A percentile compares a stretch with the other conserved stretches of the same genome.
phyloP scores from a whole-genome alignment of 441 rosid genomes.

The Populus hybrid region DNA sequence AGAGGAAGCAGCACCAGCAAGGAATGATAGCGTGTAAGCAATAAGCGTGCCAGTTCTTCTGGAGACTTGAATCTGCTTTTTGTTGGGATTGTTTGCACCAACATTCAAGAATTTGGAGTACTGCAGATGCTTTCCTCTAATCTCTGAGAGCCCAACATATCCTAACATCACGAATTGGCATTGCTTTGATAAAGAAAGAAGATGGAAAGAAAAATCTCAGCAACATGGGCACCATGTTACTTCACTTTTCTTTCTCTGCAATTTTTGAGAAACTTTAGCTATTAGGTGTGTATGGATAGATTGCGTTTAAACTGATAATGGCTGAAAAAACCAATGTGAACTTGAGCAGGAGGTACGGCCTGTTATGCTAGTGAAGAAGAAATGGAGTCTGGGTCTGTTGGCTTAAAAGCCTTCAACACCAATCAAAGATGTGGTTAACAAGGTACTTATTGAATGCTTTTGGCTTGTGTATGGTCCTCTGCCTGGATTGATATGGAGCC shows the following conservation, averaged over 20 bases:
- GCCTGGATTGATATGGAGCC: too few relatives aligned
- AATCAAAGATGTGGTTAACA: too few relatives aligned
- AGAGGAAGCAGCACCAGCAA: conserved; percentile 48
- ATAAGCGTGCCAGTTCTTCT: conserved; percentile 59
- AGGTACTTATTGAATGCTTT: too few relatives aligned
- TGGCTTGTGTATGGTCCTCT: too few relatives aligned
- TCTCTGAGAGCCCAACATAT: conserved; percentile 45
- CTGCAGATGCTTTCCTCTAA: conserved; percentile 44
- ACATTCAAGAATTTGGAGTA: conserved; percentile 46
- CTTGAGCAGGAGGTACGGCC: too few relatives aligned
- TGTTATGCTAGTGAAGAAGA: too few relatives aligned
- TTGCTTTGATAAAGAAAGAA: conserved; percentile 37
- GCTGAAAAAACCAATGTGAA: too few relatives aligned
- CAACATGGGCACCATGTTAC: conserved; percentile 19
- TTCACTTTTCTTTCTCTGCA: not conserved
- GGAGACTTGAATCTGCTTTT: conserved; percentile 23
- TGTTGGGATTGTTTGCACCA: conserved; percentile 8
- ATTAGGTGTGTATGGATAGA: too few relatives aligned
- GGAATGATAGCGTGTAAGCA: conserved; percentile 53
- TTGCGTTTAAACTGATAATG: too few relatives aligned
- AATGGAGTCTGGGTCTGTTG: too few relatives aligned
- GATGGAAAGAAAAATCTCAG: conserved; percentile 32
- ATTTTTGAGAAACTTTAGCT: too few relatives aligned
- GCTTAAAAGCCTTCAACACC: too few relatives aligned
- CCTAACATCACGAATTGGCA: conserved; percentile 37